Percentiles rank a stretch among this genome's conserved stretches.
phyloP scores from a whole-genome alignment of 2,329 filamentous ascomycete genomes.

The Botrytis deweyae region DNA sequence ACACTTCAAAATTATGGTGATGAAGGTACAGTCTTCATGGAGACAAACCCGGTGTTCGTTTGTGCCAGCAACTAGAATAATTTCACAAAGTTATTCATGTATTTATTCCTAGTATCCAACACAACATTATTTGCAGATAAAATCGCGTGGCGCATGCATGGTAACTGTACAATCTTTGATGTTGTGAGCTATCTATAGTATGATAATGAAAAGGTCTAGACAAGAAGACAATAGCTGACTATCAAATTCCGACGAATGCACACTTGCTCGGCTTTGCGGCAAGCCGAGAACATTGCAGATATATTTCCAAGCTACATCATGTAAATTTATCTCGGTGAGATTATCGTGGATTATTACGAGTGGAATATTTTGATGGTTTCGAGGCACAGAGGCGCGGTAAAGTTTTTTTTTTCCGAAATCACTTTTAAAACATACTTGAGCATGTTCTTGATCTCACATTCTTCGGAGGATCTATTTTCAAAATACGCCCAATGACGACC shows the following conservation, averaged over 20 bases:
- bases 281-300: neutral
- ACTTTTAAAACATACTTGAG: neutral
- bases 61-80: neutral
- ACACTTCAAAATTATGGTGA: neutral
- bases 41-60: neutral
- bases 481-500: neutral
- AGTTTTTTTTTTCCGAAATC: neutral
- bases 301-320: too few species aligned
- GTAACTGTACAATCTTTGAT: neutral
- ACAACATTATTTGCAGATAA: constrained; percentile 7
- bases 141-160: constrained; percentile 15
- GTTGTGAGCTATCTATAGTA: neutral
- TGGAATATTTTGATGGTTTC: neutral
- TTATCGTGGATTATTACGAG: constrained; percentile 4
- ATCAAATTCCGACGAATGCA: neutral
- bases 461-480: neutral
- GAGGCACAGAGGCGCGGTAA: neutral
- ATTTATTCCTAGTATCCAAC: neutral
- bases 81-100: neutral
- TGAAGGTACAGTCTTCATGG: neutral
- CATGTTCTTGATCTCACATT: neutral
- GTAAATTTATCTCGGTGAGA: neutral
- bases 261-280: neutral
- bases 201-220: neutral
- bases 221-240: neutral